phyloP scores from a whole-genome alignment of 805 yeast species.

The Candida parachauliodes region DNA sequence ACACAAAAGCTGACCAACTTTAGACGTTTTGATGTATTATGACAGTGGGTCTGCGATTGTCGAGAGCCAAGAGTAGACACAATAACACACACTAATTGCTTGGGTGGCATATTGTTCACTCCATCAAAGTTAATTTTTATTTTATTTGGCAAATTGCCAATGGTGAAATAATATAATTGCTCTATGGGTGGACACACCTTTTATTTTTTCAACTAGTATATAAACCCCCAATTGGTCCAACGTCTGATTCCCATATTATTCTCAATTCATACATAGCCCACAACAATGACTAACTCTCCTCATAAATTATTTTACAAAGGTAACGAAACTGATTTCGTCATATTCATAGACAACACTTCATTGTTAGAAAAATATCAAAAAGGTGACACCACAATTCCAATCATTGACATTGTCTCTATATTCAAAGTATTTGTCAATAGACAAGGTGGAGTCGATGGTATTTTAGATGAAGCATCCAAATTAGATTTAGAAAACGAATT shows the following conservation, averaged over 20 bases:
- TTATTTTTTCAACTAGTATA: not conserved
- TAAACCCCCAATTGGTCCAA: too few relatives aligned
- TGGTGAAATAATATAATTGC: too few relatives aligned
- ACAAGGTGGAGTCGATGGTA: constrained; percentile 70
- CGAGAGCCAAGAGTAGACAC: too few relatives aligned
- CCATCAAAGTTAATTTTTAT: too few relatives aligned
- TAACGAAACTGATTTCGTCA: constrained; percentile 55
- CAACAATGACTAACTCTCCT: constrained; percentile 13
- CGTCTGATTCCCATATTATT: not conserved
- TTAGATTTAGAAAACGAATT: constrained; percentile 65
- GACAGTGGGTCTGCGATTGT: too few relatives aligned
- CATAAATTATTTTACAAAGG: constrained; percentile 66
- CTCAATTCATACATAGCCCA: not conserved
- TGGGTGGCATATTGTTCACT: too few relatives aligned
- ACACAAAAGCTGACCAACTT: too few relatives aligned
- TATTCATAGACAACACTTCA: constrained; percentile 57
- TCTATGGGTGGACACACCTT: too few relatives aligned
- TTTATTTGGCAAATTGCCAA: too few relatives aligned
- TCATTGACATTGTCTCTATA: constrained; percentile 57
- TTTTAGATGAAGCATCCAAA: constrained; percentile 67
- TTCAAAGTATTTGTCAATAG: constrained; percentile 63
- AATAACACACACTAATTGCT: too few relatives aligned
- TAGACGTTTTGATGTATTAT: too few relatives aligned
- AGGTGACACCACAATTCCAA: constrained; percentile 53
- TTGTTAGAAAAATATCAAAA: constrained; percentile 45